phyloP scores from a whole-genome alignment of 169 alveolate genomes.

The Plasmodium falciparum region DNA sequence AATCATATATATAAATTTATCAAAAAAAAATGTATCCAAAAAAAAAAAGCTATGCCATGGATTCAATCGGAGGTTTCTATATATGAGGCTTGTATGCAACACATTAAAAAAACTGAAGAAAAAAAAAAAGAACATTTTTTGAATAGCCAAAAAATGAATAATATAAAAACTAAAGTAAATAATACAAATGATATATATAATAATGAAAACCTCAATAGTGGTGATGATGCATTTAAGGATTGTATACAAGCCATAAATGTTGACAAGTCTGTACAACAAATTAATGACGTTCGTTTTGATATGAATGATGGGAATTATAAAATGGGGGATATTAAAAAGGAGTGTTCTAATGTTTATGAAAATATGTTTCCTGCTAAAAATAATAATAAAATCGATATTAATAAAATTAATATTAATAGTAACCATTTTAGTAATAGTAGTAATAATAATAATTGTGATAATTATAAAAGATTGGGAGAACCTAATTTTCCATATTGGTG shows the following conservation, averaged over 20 bases:
- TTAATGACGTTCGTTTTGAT: too few species aligned
- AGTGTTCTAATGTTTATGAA: too few species aligned
- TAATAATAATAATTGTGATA: not conserved
- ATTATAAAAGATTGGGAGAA: not conserved
- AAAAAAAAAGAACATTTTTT: not conserved
- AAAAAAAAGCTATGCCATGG: constrained; percentile 38
- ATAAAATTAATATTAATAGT: not conserved
- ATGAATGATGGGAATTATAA: not conserved
- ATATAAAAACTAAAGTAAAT: not conserved
- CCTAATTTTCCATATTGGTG: constrained; percentile 55
- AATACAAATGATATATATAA: not conserved
- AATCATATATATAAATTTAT: constrained; percentile 57
- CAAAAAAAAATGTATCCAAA: constrained; percentile 27
- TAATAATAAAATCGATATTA: not conserved
- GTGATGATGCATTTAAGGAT: not conserved
- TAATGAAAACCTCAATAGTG: not conserved
- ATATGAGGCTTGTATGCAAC: constrained; percentile 37
- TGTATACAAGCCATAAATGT: too few species aligned
- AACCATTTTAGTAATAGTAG: too few species aligned
- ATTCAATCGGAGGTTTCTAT: constrained; percentile 2
- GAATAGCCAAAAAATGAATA: not conserved
- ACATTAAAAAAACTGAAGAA: not conserved
- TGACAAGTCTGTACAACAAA: too few species aligned
- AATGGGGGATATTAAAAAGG: not conserved
- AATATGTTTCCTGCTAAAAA: not conserved